Conservation (phyloP, 2,329 filamentous ascomycete species). For the Exophiala sp. region DNA sequence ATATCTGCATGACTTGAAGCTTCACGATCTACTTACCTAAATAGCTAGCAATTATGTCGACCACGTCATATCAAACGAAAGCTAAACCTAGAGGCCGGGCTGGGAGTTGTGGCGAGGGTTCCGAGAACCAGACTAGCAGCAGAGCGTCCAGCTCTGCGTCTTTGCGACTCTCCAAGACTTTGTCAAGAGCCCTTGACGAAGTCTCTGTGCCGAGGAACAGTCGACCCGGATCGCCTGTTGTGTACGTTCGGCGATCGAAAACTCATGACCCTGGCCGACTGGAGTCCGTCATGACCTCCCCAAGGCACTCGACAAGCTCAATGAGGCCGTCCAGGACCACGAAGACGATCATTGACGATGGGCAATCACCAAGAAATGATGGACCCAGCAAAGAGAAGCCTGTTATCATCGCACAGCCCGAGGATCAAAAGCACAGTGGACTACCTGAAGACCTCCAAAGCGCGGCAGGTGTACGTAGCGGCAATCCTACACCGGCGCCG, state of each 20-base stretch:
- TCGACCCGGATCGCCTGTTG: conserved; percentile 18
- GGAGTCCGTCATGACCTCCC: conserved; percentile 4
- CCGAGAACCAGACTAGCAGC: conserved; percentile 18
- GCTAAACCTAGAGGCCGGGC: conserved; percentile 20
- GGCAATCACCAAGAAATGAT: not conserved
- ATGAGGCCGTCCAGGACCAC: conserved; percentile 3
- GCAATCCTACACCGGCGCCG: not conserved
- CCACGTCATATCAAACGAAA: conserved; percentile 20
- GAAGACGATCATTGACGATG: conserved; percentile 1
- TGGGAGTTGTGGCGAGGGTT: conserved; percentile 15
- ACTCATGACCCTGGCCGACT: conserved; percentile 8
- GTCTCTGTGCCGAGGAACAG: conserved; percentile 18
- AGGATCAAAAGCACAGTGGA: not conserved
- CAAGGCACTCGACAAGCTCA: conserved; percentile 7
- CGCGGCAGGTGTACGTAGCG: not conserved
- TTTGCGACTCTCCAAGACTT: conserved; percentile 20
- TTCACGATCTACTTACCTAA: not conserved
- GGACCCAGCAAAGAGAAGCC: conserved; percentile 5
- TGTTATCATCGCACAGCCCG: not conserved
- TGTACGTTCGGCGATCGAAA: conserved; percentile 16
- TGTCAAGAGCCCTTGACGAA: conserved; percentile 23
- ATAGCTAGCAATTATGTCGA: conserved; percentile 15
- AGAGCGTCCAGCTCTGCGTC: conserved; percentile 24
- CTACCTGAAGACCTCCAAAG: no score
- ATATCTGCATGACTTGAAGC: not conserved